A percentile compares a stretch with the other conserved stretches of the same genome.
Conservation (phyloP, 345 rosid genomes). For the Cardamine occulta region DNA sequence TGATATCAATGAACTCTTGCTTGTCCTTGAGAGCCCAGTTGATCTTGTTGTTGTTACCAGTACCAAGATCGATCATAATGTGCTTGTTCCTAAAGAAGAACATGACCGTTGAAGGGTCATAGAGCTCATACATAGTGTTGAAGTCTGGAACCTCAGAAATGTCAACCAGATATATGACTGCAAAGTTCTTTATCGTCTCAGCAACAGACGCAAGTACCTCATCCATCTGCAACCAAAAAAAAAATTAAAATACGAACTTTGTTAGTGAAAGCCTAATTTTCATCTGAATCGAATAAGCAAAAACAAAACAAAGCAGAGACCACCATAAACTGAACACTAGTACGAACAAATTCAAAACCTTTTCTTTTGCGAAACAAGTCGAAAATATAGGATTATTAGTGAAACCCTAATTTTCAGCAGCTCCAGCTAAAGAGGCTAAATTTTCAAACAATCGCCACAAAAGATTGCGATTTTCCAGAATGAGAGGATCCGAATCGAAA, state of each 20-base stretch:
- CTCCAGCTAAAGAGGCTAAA: constrained; percentile 3
- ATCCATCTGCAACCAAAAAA: constrained; percentile 64
- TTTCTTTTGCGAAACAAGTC: neutral
- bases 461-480: neutral
- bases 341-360: neutral
- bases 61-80: constrained; percentile 98
- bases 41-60: constrained; percentile 97
- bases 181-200: constrained; percentile 95
- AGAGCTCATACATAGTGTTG: constrained; percentile 94
- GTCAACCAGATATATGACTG: constrained; percentile 92
- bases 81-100: constrained; percentile 98
- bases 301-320: neutral
- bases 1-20: constrained; percentile 90
- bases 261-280: neutral
- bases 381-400: neutral
- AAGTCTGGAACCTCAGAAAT: constrained; percentile 90
- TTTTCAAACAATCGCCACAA: neutral
- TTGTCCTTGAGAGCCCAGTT: constrained; percentile 99
- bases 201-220: constrained; percentile 89
- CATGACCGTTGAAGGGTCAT: constrained; percentile 92
- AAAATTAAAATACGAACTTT: neutral
- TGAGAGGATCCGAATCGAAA: neutral
- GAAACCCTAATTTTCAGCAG: constrained; percentile 2
- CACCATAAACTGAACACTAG: neutral
- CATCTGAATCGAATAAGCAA: neutral